Percentiles rank a stretch among this genome's conserved stretches.
Evolutionary conservation across 768 basidiomycete species (phyloP).

Genomic region (Tephrocybe sp.): DNA sequence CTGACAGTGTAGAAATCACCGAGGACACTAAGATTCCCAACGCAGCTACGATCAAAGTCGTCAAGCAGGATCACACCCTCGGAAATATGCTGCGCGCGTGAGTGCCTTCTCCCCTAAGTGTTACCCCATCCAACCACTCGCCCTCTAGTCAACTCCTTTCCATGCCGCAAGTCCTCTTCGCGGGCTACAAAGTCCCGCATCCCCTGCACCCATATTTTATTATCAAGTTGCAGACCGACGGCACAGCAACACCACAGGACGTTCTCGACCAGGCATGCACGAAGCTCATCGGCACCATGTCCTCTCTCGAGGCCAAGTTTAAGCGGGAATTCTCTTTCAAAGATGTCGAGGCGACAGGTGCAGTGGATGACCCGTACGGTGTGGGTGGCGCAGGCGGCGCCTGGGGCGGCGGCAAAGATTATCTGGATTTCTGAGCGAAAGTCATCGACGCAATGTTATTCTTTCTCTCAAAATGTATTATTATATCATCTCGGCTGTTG

Average conservation of each 20-base stretch:
- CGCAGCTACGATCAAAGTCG: constrained; percentile 90
- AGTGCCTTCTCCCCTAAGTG: constrained; percentile 28
- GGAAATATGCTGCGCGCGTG: constrained; percentile 97
- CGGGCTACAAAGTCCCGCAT: constrained; percentile 97
- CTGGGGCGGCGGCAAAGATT: constrained; percentile 23
- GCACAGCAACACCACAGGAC: constrained; percentile 75
- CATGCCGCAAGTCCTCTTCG: constrained; percentile 88
- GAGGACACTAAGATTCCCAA: constrained; percentile 99
- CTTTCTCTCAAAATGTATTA: no score
- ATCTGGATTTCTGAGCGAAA: constrained; percentile 22
- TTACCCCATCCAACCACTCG: constrained; percentile 1
- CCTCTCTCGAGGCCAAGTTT: constrained; percentile 72
- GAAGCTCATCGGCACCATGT: constrained; percentile 73
- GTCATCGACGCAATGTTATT: neutral
- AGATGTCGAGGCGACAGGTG: constrained; percentile 53
- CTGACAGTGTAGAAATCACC: constrained; percentile 74
- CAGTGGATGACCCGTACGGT: constrained; percentile 36
- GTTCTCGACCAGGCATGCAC: constrained; percentile 84
- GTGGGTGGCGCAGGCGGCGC: constrained; percentile 43
- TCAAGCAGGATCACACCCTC: constrained; percentile 97
- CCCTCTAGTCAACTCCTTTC: constrained; percentile 78
- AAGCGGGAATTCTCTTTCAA: constrained; percentile 82
- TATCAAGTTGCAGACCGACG: constrained; percentile 96
- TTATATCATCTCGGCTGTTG: no score
- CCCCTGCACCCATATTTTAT: constrained; percentile 93